Evolutionary conservation across 1,139 yeast species (phyloP), one percentile per base, ranked within the genome.

Genomic region (Pichia norvegensis): DNA sequence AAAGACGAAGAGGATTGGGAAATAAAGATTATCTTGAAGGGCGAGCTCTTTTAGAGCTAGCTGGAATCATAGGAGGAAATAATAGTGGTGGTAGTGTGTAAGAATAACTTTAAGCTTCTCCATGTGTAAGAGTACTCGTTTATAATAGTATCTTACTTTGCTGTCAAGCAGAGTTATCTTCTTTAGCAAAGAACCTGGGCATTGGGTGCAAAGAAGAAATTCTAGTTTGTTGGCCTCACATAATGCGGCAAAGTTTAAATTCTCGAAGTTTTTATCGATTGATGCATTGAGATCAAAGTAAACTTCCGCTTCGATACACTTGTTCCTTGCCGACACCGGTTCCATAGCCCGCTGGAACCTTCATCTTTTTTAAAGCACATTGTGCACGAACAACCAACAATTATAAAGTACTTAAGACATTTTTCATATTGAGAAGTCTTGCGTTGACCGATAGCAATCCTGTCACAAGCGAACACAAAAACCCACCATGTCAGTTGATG

Each of bases 41-140:
- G 46, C 67, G 90, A 42, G 95, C 96, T 1, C 69, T 90, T 44
- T 66, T 90, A 54, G 97, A 88, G 55, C 76, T 90, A 90, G 97
- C 87, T 0, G 97, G 97, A 0, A 61, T 90, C 11, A 79, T 87
- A 7, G 96, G 96, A 0, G 79, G 80, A 46, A 73, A 74, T 48
- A 67, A 67, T n/a, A 72, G 77, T 43, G 92, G 92, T 13, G 84
- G 92, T 0, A 35, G 37, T 35, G 8, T 35, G 20, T 35, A 27
- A 27, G 20, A 25, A 25, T 25, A 8, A 25, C 7, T 25, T 25
- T 25, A 25, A 25, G 29, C 11, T 25, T 11, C 29, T 25, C n/a
- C n/a, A n/a, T n/a, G 29, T 25, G 29, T 25, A 25, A 25, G n/a
- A n/a, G n/a, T n/a, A n/a, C n/a, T n/a, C n/a, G n/a, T n/a, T n/a